Conservation (phyloP, 1,139 yeast genomes). For the Zhuliangozyma parablackwelliae region DNA sequence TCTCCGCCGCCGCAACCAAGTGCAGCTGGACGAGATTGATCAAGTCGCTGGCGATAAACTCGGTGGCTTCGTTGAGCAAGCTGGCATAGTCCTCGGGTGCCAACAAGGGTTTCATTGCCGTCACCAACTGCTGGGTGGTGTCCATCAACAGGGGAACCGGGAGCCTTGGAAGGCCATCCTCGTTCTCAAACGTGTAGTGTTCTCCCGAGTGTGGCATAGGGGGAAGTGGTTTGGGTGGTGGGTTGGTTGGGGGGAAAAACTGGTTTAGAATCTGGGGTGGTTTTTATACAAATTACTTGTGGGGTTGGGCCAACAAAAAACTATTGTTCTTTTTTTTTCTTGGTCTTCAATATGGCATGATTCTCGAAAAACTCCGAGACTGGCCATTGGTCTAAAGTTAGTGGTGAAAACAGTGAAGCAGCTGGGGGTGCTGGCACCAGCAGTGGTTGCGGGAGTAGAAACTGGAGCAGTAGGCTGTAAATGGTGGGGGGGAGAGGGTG, state of each 20-base stretch:
- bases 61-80: constrained; percentile 36
- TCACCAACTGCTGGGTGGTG: constrained; percentile 44
- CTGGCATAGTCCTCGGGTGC: constrained; percentile 38
- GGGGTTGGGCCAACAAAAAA: neutral
- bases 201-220: constrained; percentile 2
- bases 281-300: neutral
- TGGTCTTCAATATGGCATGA: neutral
- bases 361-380: too few relatives aligned
- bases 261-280: neutral
- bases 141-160: constrained; percentile 50
- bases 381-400: too few relatives aligned
- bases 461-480: too few relatives aligned
- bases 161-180: constrained; percentile 36
- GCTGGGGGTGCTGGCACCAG: too few relatives aligned
- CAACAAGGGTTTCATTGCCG: constrained; percentile 48
- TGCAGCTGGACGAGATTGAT: constrained; percentile 52
- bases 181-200: constrained; percentile 17
- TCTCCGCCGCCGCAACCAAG: constrained; percentile 38
- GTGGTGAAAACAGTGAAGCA: too few relatives aligned
- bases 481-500: too few relatives aligned
- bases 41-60: constrained; percentile 38
- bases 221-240: too few relatives aligned
- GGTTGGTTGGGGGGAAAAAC: neutral
- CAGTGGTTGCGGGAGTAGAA: too few relatives aligned
- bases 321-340: neutral